Percentiles rank a stretch among this genome's conserved stretches.
Evolutionary conservation across 1,139 yeast genomes (phyloP).

Genomic region (Magnusiomyces sp.): DNA sequence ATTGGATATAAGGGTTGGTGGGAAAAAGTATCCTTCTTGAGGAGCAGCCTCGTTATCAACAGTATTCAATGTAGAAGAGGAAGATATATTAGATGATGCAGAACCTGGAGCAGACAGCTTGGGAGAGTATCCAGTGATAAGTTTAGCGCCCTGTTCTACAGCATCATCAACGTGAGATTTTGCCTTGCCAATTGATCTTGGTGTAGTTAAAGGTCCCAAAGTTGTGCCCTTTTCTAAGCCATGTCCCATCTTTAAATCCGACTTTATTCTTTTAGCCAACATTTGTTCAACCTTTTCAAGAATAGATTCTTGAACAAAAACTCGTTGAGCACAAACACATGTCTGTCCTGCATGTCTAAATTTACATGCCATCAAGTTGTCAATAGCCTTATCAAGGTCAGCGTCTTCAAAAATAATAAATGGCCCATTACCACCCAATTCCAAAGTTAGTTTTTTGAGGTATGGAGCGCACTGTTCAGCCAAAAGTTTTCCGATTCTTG

Average conservation of each 20-base stretch:
- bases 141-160: slow-evolving; percentile 50
- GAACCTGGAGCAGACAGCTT: slow-evolving; percentile 38
- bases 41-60: background rate
- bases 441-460: slow-evolving; percentile 57
- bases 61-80: background rate
- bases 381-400: slow-evolving; percentile 52
- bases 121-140: slow-evolving; percentile 46
- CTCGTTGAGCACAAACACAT: slow-evolving; percentile 81
- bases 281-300: slow-evolving; percentile 56
- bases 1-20: slow-evolving; percentile 53
- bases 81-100: slow-evolving; percentile 37
- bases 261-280: slow-evolving; percentile 44
- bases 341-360: slow-evolving; percentile 70
- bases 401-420: slow-evolving; percentile 71
- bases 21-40: slow-evolving; percentile 39
- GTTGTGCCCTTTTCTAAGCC: slow-evolving; percentile 52
- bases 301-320: slow-evolving; percentile 65
- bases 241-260: slow-evolving; percentile 48
- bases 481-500: slow-evolving; percentile 65
- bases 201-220: slow-evolving; percentile 62
- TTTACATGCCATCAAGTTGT: slow-evolving; percentile 21
- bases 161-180: slow-evolving; percentile 58
- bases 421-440: slow-evolving; percentile 84
- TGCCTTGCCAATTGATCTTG: slow-evolving; percentile 49
- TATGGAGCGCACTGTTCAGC: slow-evolving; percentile 44